Evolutionary conservation across 1,284 basidiomycete species (phyloP), one percentile per base, ranked within the genome.

Genomic region (Trichosporon asahii): DNA sequence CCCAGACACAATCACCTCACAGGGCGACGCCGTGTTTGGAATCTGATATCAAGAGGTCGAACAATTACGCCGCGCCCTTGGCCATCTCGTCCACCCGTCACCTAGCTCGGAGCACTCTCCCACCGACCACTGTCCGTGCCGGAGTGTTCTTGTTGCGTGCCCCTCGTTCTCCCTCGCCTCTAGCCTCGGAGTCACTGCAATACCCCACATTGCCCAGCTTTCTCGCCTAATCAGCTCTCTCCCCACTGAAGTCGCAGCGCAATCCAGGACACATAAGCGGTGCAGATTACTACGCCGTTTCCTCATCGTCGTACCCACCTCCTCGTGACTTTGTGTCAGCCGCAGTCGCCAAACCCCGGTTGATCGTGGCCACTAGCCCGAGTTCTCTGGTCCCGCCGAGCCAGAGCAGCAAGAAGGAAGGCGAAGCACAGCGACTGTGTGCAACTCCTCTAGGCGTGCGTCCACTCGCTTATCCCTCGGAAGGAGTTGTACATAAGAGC

Each of bases 121-220:
- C 29, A 61, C 57, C 29, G 57, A 61, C 57, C 27, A 33, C 57
- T n/a, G 29, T 31, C 57, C 57, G 57, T 61, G 57, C 57, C 57
- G 57, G 57, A 33, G 57, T 61, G 57, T 33, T 61, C 57, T 61
- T 61, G 57, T 31, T 31, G 27, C 57, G 57, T 33, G 53, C 18
- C 57, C 29, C 57, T 15, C 12, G 55, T 60, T 15, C 27, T 33
- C 23, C 29, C 57, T 61, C 57, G 57, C 57, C 57, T 61, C 57
- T 61, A n/a, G 27, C 7, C 29, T 61, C 57, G 57, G 29, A 33
- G 29, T n/a, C 57, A 61, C 57, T 8, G 29, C 18, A 33, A 23
- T 9, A 23, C 21, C 49, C 21, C 27, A 33, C 57, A n/a, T 18
- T 31, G 15, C 57, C 29, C 5, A n/a, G 9, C 29, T 31, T n/a